Base-by-base conservation (phyloP, 768 basidiomycete species). In the Cubamyces lactineus region DNA sequence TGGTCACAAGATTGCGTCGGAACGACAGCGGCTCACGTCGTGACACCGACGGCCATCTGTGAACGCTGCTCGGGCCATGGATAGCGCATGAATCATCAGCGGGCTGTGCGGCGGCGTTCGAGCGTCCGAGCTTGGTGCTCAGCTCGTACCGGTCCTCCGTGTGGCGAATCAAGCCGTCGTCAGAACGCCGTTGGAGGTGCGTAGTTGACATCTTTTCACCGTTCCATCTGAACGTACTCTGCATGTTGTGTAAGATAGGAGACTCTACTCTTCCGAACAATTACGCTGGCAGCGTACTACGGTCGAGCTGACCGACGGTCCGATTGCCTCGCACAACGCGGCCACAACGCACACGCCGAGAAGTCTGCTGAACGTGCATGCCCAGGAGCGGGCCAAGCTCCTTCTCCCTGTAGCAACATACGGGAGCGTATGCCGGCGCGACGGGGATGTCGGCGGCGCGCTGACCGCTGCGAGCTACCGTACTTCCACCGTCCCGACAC, bases 111-210 rank as follows among this genome's bases (percentile, higher is more conserved):
- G 56, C 19, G 17, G 17, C 28, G 21, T 45, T 16, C 26, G 52
- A 52, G 40, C 43, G 34, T 45, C 23, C 16, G 57, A 52, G 41
- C 16, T 51, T 13, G 23, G 49, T 45, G 15, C 19, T n/a, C 40
- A 19, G 13, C 39, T 41, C 57, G 57, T n/a, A 17, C 57, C 57
- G 57, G 23, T 28, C 3, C 26, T 28, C 57, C 57, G 57, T 50
- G 48, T 28, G 48, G 57, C 34, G 26, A 39, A 48, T 23, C 56
- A 21, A 30, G 21, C 38, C 13, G n/a, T 38, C 23, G 42, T 43
- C 26, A 19, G n/a, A 17, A 42, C 21, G 7, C 30, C 41, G 41
- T n/a, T n/a, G 26, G n/a, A 54, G 41, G 53, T 30, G 24, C n/a
- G 41, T 34, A 9, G 9, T 34, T 34, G 9, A 34, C 34, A 34